Base-by-base conservation (phyloP, 1,284 basidiomycete genomes). In the Meira nashicola region DNA sequence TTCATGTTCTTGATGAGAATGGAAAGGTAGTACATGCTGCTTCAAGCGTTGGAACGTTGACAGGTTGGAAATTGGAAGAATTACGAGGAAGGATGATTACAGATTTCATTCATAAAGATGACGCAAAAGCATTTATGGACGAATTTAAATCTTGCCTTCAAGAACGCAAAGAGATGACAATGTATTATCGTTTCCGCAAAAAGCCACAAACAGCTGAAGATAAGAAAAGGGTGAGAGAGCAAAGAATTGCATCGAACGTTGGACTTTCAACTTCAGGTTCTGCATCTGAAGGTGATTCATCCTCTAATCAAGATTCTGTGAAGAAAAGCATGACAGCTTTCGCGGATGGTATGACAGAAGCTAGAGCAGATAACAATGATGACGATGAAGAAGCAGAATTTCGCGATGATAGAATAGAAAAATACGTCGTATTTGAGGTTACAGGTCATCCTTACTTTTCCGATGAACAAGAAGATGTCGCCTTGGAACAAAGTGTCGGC, bases 31-130 rank as follows among this genome's bases (percentile, higher is more conserved):
- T 72, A 10, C 71, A 69, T 55, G 72, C 71, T 41, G 66, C 63
- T 21, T 65, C 68, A 4, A 67, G 70, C 38, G 65, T 71, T 9
- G 56, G 60, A 44, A 55, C 57, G 15, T 39, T 74, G 15, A 74
- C 72, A 9, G 72, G 72, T 40, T 74, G 72, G 72, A 67, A 61
- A 55, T 58, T 65, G 48, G 72, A 74, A 39, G 65, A 73, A 41
- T 56, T 74, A 51, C 60, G 57, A 25, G 72, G 72, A 11, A 63
- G 60, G 55, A 67, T 66, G 58, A 55, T 74, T 21, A 63, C 57
- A 40, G 65, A 73, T 37, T 56, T 49, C 50, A 60, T 74, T 8
- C 72, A 74, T 33, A 66, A 66, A 25, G 67, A 74, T 37, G 72
- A 74, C 43, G 67, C 58, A 3, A 19, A 64, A 46, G 62, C 63